Conservation (phyloP, 371 early-diverging fungal genomes). For the Circinella umbellata region DNA sequence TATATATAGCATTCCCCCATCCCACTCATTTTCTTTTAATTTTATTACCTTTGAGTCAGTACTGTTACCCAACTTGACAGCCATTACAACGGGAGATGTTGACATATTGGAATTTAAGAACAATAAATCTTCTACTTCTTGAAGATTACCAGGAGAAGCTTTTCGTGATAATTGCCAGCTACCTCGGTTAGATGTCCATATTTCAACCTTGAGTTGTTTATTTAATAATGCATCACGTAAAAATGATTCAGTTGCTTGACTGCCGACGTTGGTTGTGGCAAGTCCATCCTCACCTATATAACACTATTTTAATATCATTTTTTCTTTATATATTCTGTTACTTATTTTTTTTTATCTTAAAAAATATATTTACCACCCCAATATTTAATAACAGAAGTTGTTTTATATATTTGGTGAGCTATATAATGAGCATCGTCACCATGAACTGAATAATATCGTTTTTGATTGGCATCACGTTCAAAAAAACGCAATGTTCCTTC, state of each 20-base stretch:
- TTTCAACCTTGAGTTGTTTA: conserved; percentile 81
- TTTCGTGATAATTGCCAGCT: conserved; percentile 57
- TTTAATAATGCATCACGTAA: conserved; percentile 80
- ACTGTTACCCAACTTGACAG: conserved; percentile 63
- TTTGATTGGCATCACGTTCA: conserved; percentile 61
- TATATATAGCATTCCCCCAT: too few relatives aligned
- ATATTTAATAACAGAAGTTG: conserved; percentile 88
- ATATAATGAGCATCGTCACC: conserved; percentile 88
- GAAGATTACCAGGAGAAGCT: conserved; percentile 95
- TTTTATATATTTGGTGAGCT: conserved; percentile 87
- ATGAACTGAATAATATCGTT: conserved; percentile 78
- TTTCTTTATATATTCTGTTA: too few relatives aligned
- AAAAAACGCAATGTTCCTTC: conserved; percentile 73
- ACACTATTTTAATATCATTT: too few relatives aligned
- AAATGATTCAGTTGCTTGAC: conserved; percentile 74
- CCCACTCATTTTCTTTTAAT: too few relatives aligned
- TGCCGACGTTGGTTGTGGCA: conserved; percentile 80
- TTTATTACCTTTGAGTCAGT: conserved; percentile 40
- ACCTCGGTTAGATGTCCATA: conserved; percentile 72
- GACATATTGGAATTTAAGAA: conserved; percentile 76
- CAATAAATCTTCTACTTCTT: conserved; percentile 88
- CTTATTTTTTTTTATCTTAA: too few relatives aligned
- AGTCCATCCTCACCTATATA: conserved; percentile 64
- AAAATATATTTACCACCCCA: conserved; percentile 66
- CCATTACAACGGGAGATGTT: conserved; percentile 82